Percentiles rank a stretch among this genome's conserved stretches.
phyloP scores from a whole-genome alignment of 306 rosid species.

The Spatholobus suberectus region DNA sequence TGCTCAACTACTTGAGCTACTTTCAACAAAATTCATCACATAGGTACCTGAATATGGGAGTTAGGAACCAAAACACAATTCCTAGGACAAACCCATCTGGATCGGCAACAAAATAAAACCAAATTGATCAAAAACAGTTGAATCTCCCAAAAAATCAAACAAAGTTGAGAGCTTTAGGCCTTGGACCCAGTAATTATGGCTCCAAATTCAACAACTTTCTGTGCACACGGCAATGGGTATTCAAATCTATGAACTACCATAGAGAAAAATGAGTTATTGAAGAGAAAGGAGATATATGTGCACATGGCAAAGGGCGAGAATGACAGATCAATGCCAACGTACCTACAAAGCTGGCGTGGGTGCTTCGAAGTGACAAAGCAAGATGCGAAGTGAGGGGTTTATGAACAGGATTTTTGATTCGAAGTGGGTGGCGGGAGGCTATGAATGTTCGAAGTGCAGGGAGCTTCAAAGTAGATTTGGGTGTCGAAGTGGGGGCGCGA shows the following conservation, averaged over 20 bases:
- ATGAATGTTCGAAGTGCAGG: too few relatives aligned
- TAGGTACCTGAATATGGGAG: conserved; percentile 62
- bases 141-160: conserved; percentile 3
- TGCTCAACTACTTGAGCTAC: conserved; percentile 23
- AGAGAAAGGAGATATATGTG: background rate
- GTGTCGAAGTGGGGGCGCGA: too few relatives aligned
- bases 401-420: too few relatives aligned
- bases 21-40: conserved; percentile 51
- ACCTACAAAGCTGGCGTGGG: too few relatives aligned
- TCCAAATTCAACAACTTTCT: conserved; percentile 12
- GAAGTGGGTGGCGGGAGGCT: too few relatives aligned
- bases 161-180: conserved; percentile 27
- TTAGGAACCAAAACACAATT: conserved; percentile 44
- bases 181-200: conserved; percentile 23
- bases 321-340: too few relatives aligned
- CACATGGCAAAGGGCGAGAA: too few relatives aligned
- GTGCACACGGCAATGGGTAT: background rate
- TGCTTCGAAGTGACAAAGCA: too few relatives aligned
- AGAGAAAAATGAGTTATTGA: conserved; percentile 1
- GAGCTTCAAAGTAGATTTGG: too few relatives aligned
- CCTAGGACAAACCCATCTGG: conserved; percentile 55
- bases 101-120: conserved; percentile 47
- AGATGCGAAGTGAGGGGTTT: too few relatives aligned
- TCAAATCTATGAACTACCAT: background rate
- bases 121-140: conserved; percentile 37